Evolutionary conservation across 495 filamentous ascomycete genomes (phyloP).

Genomic region (Niebla homalea): DNA sequence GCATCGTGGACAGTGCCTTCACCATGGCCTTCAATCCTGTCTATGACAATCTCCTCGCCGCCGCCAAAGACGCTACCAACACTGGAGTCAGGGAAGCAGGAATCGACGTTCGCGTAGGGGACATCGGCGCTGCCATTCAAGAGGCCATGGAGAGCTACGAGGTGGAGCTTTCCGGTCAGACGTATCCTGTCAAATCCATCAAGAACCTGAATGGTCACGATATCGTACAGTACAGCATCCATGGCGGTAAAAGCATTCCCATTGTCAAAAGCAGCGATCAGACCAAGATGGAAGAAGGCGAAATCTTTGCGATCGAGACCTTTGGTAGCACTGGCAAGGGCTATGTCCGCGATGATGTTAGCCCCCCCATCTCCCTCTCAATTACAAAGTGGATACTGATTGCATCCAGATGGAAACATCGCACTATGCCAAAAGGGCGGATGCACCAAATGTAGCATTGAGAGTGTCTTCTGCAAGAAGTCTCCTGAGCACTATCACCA

Average conservation of each 20-base stretch:
- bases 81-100: slow-evolving; percentile 47
- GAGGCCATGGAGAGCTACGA: slow-evolving; percentile 59
- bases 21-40: slow-evolving; percentile 48
- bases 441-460: slow-evolving; percentile 37
- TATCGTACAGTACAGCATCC: slow-evolving; percentile 45
- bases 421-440: slow-evolving; percentile 39
- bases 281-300: slow-evolving; percentile 55
- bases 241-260: slow-evolving; percentile 48
- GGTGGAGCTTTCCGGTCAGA: slow-evolving; percentile 41
- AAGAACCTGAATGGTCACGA: slow-evolving; percentile 46
- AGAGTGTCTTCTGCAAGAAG: slow-evolving; percentile 43
- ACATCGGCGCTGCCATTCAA: slow-evolving; percentile 50
- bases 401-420: slow-evolving; percentile 33
- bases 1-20: slow-evolving; percentile 54
- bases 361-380: neutral
- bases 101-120: slow-evolving; percentile 46
- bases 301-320: slow-evolving; percentile 53
- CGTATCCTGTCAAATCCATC: slow-evolving; percentile 44
- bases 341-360: slow-evolving; percentile 29
- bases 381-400: slow-evolving; percentile 12
- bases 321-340: slow-evolving; percentile 50
- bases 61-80: slow-evolving; percentile 51
- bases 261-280: slow-evolving; percentile 45
- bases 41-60: slow-evolving; percentile 47
- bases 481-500: slow-evolving; percentile 45